Percentiles rank a stretch among this genome's conserved stretches.
Conservation (phyloP, 345 rosid genomes). For the Acer yangbiense region DNA sequence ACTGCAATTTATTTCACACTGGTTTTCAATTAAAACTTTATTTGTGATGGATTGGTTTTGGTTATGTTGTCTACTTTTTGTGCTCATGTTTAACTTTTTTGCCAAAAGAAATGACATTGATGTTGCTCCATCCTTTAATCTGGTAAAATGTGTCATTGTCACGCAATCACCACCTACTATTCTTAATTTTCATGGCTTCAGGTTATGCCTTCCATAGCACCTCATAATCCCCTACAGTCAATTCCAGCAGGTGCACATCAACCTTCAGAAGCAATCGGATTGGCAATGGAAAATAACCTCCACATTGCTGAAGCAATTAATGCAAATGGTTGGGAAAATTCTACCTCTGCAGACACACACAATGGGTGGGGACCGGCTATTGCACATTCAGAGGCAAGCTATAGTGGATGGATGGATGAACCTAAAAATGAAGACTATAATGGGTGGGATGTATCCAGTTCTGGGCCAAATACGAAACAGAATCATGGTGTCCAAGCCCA, state of each 20-base stretch:
- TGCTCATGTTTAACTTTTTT: not conserved
- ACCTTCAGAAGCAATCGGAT: slow-evolving; percentile 17
- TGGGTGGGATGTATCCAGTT: slow-evolving; percentile 36
- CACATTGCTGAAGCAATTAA: slow-evolving; percentile 23
- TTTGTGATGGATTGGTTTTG: slow-evolving; percentile 3
- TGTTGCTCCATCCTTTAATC: slow-evolving; percentile 2
- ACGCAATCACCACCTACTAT: not conserved
- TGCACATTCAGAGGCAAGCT: slow-evolving; percentile 28
- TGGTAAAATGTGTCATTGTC: not conserved
- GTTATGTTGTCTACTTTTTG: not conserved
- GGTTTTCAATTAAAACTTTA: no score
- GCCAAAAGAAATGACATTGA: not conserved
- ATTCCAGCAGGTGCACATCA: slow-evolving; percentile 17
- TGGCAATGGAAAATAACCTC: not conserved
- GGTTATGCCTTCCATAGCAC: slow-evolving; percentile 25
- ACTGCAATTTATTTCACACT: slow-evolving; percentile 7
- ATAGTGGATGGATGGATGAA: slow-evolving; percentile 36
- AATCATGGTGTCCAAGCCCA: slow-evolving; percentile 20
- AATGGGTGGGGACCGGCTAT: slow-evolving; percentile 40
- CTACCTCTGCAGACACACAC: slow-evolving; percentile 23
- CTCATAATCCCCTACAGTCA: slow-evolving; percentile 20
- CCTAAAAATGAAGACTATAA: slow-evolving; percentile 29
- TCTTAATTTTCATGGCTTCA: slow-evolving; percentile 23
- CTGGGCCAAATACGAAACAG: slow-evolving; percentile 27
- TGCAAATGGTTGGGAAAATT: slow-evolving; percentile 39